Conservation (phyloP, 2,329 filamentous ascomycete species). For the Tolypocladium amazonense region DNA sequence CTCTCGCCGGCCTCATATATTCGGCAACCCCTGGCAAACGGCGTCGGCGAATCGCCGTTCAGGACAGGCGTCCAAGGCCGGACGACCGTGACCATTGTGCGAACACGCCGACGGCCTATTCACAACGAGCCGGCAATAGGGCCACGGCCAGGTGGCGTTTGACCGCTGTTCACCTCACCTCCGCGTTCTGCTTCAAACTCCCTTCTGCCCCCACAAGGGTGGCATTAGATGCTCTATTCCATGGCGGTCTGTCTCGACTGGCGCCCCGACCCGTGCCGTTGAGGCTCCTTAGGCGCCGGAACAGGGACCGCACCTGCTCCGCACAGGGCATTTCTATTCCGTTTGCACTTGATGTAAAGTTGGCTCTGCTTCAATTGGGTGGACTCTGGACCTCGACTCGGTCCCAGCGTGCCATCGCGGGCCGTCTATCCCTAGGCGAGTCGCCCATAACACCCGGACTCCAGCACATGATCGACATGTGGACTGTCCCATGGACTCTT, state of each 20-base stretch:
- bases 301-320: not conserved
- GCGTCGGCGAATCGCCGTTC: not conserved
- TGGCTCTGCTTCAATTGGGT: not conserved
- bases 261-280: not conserved
- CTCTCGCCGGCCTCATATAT: not conserved
- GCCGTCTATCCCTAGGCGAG: not conserved
- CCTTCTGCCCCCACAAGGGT: not conserved
- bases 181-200: not conserved
- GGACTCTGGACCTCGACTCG: not conserved
- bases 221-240: not conserved
- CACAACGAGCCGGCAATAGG: not conserved
- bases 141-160: not conserved
- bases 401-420: not conserved
- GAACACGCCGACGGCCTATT: not conserved
- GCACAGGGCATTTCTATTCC: not conserved
- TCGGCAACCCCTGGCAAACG: not conserved
- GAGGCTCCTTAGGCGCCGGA: not conserved
- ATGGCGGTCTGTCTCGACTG: not conserved
- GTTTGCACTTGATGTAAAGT: not conserved
- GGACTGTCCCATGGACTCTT: not conserved
- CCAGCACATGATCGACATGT: not conserved
- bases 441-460: not conserved
- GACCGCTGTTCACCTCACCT: not conserved
- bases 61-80: not conserved
- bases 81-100: not conserved